phyloP scores from a whole-genome alignment of 495 filamentous ascomycete genomes.

The Penicillium flavigenum region DNA sequence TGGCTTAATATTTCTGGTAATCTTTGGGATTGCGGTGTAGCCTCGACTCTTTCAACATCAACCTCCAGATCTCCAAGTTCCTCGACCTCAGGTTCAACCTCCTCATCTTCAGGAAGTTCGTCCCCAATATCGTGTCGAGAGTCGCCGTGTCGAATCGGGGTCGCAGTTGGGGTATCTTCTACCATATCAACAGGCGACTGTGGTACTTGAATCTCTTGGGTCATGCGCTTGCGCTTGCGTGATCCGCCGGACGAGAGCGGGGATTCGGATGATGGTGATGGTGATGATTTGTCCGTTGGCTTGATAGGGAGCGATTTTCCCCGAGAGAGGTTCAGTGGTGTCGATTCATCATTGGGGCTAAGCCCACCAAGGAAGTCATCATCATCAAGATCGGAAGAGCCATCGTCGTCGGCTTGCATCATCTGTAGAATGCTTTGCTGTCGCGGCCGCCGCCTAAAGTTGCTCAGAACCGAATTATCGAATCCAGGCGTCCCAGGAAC shows the following conservation, averaged over 20 bases:
- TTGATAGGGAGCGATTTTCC: conserved; percentile 32
- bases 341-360: conserved; percentile 65
- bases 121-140: not conserved
- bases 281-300: conserved; percentile 18
- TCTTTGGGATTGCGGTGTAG: conserved; percentile 14
- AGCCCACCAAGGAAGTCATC: conserved; percentile 59
- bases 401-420: conserved; percentile 55
- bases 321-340: conserved; percentile 52
- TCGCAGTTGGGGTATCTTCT: conserved; percentile 19
- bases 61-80: not conserved
- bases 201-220: conserved; percentile 25
- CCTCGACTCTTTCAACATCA: conserved; percentile 9
- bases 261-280: conserved; percentile 23
- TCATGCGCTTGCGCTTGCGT: conserved; percentile 40
- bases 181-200: conserved; percentile 20
- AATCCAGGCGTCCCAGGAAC: conserved; percentile 52
- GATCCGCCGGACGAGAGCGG: conserved; percentile 31
- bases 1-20: conserved; percentile 45
- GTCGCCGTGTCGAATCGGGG: not conserved
- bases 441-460: conserved; percentile 63
- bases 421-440: conserved; percentile 69
- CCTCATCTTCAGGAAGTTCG: not conserved
- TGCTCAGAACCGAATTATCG: conserved; percentile 55
- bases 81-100: not conserved
- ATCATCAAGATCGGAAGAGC: conserved; percentile 47